Evolutionary conservation across 2,329 filamentous ascomycete genomes (phyloP), one percentile per base, ranked within the genome.

Genomic region (Paraphoma sp.): DNA sequence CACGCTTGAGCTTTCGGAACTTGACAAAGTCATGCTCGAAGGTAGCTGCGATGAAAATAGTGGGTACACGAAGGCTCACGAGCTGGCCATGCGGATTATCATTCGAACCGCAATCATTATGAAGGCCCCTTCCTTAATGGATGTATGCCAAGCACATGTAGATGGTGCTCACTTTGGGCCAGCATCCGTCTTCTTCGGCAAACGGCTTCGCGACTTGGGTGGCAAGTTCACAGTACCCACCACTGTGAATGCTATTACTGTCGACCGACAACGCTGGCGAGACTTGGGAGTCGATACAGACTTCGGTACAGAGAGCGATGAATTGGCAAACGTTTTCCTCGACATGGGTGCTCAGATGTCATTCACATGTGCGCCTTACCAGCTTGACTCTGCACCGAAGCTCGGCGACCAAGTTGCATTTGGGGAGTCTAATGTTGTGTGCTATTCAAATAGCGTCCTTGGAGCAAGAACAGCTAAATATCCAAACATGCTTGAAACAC

Each of bases 361-460:
- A 2, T 82, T 80, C 49, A 82, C 79, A 3, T 82, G 80, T 48
- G 78, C 79, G 0, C 80, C 80, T 0, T 82, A 82, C 51, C 65
- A 73, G 2, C 73, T 81, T 0, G 72, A 78, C 1, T 71, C 51
- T 29, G 68, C 66, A 14, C 78, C 77, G 1, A 60, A 64, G 6
- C 17, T 40, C 2, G 80, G 78, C 4, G 77, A 82, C 11, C 69
- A 81, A 28, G 68, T 82, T 2, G 78, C 69, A 0, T 82, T 80
- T 78, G 78, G 75, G 0, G 79, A 81, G 57, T 81, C 79, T 0
- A 82, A 82, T 55, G 80, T 79, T 0, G 80, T 82, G 0, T 76
- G 81, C 0, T 82, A 73, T 53, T 78, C 79, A 1, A 82, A 82
- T 42, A 82, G 79, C 51, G 76, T 82, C 0, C 70, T 82, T 0